A percentile compares a stretch with the other conserved stretches of the same genome.
Conservation (phyloP, 306 rosid species). For the Trifolium subterraneum region DNA sequence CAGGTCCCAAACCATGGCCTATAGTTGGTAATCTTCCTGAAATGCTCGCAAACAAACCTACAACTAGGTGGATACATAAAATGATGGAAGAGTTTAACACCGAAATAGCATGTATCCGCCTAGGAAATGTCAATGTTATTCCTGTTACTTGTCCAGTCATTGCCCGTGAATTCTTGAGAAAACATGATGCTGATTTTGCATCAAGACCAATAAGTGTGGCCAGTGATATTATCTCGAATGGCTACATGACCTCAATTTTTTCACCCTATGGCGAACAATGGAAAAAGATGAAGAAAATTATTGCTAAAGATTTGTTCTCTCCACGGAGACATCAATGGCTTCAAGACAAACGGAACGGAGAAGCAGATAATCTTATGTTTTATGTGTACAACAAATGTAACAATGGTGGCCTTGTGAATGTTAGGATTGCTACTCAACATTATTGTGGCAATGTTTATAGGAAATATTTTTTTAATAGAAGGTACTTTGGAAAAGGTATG, state of each 20-base stretch:
- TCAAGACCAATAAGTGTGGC: slow-evolving; percentile 44
- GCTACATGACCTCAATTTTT: slow-evolving; percentile 3
- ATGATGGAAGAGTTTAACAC: slow-evolving; percentile 45
- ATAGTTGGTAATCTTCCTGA: slow-evolving; percentile 50
- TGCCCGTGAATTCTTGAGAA: slow-evolving; percentile 49
- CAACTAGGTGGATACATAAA: slow-evolving; percentile 43
- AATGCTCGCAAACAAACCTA: slow-evolving; percentile 45
- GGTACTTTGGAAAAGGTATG: slow-evolving; percentile 46
- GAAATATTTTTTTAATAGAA: slow-evolving; percentile 40
- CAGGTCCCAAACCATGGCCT: slow-evolving; percentile 56
- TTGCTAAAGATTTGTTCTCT: slow-evolving; percentile 20
- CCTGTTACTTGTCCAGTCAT: slow-evolving; percentile 42
- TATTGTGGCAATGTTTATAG: slow-evolving; percentile 46
- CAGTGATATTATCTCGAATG: slow-evolving; percentile 9
- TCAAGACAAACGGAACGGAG: slow-evolving; percentile 43
- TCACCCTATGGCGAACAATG: slow-evolving; percentile 44
- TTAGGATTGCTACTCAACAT: slow-evolving; percentile 40
- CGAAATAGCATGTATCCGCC: slow-evolving; percentile 57
- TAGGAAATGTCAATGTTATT: slow-evolving; percentile 51
- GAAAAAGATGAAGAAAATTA: slow-evolving; percentile 47
- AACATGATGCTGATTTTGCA: slow-evolving; percentile 49
- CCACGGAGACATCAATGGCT: slow-evolving; percentile 32
- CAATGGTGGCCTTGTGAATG: slow-evolving; percentile 23
- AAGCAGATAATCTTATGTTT: slow-evolving; percentile 51
- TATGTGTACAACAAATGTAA: slow-evolving; percentile 39